Conservation (phyloP, 2,329 filamentous ascomycete species). For the Phyllosticta capitalensis region DNA sequence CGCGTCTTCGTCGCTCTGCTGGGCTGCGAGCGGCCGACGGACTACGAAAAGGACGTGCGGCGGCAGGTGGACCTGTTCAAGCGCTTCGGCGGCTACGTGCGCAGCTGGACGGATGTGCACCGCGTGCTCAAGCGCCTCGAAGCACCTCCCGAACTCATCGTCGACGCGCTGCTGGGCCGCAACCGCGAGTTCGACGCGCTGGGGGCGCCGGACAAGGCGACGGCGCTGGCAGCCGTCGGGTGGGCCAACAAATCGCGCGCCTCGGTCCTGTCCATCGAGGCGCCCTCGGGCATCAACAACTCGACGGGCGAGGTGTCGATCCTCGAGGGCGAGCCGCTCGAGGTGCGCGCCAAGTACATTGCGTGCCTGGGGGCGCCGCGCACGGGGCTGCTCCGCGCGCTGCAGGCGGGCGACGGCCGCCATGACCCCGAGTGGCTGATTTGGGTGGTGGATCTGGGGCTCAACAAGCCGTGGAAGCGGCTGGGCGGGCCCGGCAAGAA, state of each 20-base stretch:
- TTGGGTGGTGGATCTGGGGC: constrained; percentile 77
- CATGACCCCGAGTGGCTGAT: constrained; percentile 63
- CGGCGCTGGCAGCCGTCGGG: constrained; percentile 80
- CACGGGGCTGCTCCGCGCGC: constrained; percentile 68
- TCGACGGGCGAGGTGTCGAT: constrained; percentile 47
- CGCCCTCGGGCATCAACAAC: constrained; percentile 81
- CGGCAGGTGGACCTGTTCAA: constrained; percentile 78
- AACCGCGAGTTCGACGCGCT: constrained; percentile 85
- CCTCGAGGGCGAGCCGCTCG: constrained; percentile 66
- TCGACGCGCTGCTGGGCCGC: constrained; percentile 81
- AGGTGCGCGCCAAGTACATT: constrained; percentile 72
- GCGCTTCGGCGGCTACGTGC: constrained; percentile 68
- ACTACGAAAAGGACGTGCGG: constrained; percentile 68
- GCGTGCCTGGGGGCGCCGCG: constrained; percentile 83
- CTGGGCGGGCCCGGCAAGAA: constrained; percentile 71
- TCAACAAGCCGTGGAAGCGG: constrained; percentile 77
- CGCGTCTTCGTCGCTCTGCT: constrained; percentile 77
- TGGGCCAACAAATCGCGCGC: constrained; percentile 88
- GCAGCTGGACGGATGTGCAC: constrained; percentile 50
- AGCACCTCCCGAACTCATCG: constrained; percentile 65
- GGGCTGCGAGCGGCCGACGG: constrained; percentile 71
- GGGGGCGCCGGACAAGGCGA: constrained; percentile 69
- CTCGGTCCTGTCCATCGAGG: constrained; percentile 76
- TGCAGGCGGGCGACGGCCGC: constrained; percentile 49
- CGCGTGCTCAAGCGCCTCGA: constrained; percentile 45